phyloP scores from a whole-genome alignment of 1,284 basidiomycete species.

The Inonotus hispidus region DNA sequence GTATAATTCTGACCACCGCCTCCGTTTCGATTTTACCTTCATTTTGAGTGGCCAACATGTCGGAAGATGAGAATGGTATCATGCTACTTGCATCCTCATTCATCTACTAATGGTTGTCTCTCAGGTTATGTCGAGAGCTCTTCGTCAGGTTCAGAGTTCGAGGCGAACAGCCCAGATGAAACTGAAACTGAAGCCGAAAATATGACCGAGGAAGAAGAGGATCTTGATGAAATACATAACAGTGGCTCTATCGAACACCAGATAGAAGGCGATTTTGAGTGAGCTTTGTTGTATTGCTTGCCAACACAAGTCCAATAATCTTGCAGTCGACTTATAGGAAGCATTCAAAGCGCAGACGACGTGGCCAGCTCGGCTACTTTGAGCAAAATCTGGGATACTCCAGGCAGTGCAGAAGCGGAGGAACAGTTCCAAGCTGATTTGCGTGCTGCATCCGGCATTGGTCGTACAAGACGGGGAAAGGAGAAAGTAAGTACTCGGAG shows the following conservation, averaged over 20 bases:
- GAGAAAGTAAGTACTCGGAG: slow-evolving; percentile 4
- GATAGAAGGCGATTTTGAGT: slow-evolving; percentile 29
- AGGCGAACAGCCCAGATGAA: neutral
- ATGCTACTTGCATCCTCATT: neutral
- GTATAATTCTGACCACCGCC: too few species aligned
- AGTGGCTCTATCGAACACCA: slow-evolving; percentile 10
- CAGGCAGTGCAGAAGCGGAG: slow-evolving; percentile 58
- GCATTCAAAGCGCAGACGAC: slow-evolving; percentile 48
- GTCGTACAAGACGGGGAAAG: slow-evolving; percentile 39
- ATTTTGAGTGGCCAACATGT: neutral
- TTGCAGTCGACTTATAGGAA: slow-evolving; percentile 54
- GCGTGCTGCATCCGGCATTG: slow-evolving; percentile 64
- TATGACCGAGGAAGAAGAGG: slow-evolving; percentile 2
- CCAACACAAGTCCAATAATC: neutral
- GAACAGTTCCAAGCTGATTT: slow-evolving; percentile 65
- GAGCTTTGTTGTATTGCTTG: slow-evolving; percentile 9
- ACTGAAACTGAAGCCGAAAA: too few species aligned
- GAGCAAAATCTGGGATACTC: slow-evolving; percentile 57
- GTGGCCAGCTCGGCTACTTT: slow-evolving; percentile 41
- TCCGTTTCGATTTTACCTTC: too few species aligned
- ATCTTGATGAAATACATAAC: neutral
- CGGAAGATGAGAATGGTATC: neutral
- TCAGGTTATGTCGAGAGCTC: neutral
- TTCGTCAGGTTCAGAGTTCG: slow-evolving; percentile 3
- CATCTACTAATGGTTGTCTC: neutral